These are phyloP conservation scores for Candida pseudofarinosa DNA, from an alignment of 805 yeast genomes.

Conservation along the genomic window DNA sequence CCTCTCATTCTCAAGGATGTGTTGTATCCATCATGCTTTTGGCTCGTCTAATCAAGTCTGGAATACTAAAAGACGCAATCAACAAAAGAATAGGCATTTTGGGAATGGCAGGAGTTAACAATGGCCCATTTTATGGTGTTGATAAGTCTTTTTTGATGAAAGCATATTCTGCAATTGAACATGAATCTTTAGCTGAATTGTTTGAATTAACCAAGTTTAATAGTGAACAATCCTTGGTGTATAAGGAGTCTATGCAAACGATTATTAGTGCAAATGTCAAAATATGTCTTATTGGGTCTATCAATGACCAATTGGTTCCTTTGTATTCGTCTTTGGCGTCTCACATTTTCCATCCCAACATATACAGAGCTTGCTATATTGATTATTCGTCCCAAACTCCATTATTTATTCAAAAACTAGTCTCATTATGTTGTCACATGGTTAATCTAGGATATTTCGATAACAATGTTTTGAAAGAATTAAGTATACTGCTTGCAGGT, in stretches of 20 bases:
- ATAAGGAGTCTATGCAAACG: slow-evolving; percentile 60
- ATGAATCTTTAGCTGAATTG: slow-evolving; percentile 77
- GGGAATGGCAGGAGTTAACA: slow-evolving; percentile 94
- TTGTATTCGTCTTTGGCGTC: slow-evolving; percentile 81
- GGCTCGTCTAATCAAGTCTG: slow-evolving; percentile 66
- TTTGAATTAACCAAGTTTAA: slow-evolving; percentile 83
- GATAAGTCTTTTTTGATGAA: slow-evolving; percentile 80
- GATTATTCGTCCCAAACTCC: slow-evolving; percentile 82
- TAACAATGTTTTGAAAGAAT: slow-evolving; percentile 80
- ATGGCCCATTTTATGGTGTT: slow-evolving; percentile 90
- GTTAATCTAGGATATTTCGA: slow-evolving; percentile 78
- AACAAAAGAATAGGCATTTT: slow-evolving; percentile 60
- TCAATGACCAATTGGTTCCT: slow-evolving; percentile 93
- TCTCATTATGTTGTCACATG: slow-evolving; percentile 67
- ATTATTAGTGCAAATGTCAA: slow-evolving; percentile 71
- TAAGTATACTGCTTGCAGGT: slow-evolving; percentile 73
- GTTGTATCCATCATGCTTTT: slow-evolving; percentile 82
- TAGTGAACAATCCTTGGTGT: slow-evolving; percentile 66
- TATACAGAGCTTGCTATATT: slow-evolving; percentile 83
- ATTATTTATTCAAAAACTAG: slow-evolving; percentile 67
- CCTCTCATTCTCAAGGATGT: slow-evolving; percentile 94
- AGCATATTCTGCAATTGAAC: slow-evolving; percentile 88
- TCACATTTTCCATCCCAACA: slow-evolving; percentile 83
- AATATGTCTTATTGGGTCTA: slow-evolving; percentile 78
- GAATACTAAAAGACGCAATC: slow-evolving; percentile 34